Base-by-base conservation (phyloP, 345 rosid species). In the Aquilaria sinensis region DNA sequence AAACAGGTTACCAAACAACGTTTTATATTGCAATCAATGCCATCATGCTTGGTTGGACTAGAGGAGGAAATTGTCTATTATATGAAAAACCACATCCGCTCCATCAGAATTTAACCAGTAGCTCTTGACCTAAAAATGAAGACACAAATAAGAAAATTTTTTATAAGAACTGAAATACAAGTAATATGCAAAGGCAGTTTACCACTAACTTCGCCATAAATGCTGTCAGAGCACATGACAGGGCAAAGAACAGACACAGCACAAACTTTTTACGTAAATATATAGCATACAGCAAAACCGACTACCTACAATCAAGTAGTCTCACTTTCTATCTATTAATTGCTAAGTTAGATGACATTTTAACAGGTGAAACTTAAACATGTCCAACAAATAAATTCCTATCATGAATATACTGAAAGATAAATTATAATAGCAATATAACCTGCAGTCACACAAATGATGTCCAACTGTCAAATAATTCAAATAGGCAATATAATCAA, bases 61-160 rank as follows among this genome's bases (percentile, higher is more conserved):
- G 46, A 87, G 80, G 73, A 79, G 83, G 67, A 92, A 92, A 75
- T 86, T 82, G 71, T 89, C 95, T 62, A 92, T 88, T 87, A 92
- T 86, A 69, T 92, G 96, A 71, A 71, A 87, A 32, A 89, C 88
- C 64, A 92, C 98, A 75, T 92, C 96, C 1, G 87, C 87, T 33
- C 98, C 98, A 79, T 92, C 90, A 10, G 96, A 88, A 79, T 91
- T 82, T 72, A 91, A 67, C 95, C 98, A 89, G 77, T 89, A 83
- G 72, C 74, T 80, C 81, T 82, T 89, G 71, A 92, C 98, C 98
- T 92, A 53, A 31, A 52, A 37, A 37, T 37, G 86, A 69, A 68
- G 53, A 61, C 67, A 62, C 32, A 29, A 15, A 8, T 29, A n/a
- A 37, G 52, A 62, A 33, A 15, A 30, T 0, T 0, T 31, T 37